A percentile compares a stretch with the other conserved stretches of the same genome.
Evolutionary conservation across 768 basidiomycete genomes (phyloP).

Genomic region (Lentinula boryana): DNA sequence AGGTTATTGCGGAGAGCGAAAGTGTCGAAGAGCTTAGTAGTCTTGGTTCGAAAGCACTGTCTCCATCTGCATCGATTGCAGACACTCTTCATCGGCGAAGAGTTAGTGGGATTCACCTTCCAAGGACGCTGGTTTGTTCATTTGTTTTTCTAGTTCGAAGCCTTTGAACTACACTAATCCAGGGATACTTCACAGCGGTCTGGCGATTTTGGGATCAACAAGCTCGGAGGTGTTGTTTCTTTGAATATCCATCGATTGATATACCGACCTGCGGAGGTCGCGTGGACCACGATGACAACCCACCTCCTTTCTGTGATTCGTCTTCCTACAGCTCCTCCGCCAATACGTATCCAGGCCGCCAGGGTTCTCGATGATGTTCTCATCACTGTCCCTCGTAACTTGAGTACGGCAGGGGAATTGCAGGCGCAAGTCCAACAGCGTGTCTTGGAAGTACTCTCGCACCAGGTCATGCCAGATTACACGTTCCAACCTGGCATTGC

Average conservation of each 20-base stretch:
- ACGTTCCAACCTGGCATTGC: conserved; percentile 11
- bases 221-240: conserved; percentile 71
- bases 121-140: conserved; percentile 62
- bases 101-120: conserved; percentile 85
- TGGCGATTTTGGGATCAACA: conserved; percentile 91
- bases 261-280: conserved; percentile 73
- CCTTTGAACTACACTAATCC: background rate
- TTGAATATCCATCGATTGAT: conserved; percentile 88
- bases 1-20: conserved; percentile 24
- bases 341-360: conserved; percentile 85
- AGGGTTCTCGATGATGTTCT: conserved; percentile 83
- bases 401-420: conserved; percentile 51
- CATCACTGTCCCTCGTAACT: conserved; percentile 61
- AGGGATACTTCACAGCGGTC: conserved; percentile 47
- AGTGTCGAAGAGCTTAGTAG: conserved; percentile 24
- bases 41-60: conserved; percentile 28
- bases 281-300: conserved; percentile 76
- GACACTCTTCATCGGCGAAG: conserved; percentile 49
- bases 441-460: conserved; percentile 78
- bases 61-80: conserved; percentile 30
- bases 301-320: conserved; percentile 79
- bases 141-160: background rate
- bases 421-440: conserved; percentile 73
- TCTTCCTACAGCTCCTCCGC: conserved; percentile 60
- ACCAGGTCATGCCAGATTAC: conserved; percentile 62